Evolutionary conservation across 495 filamentous ascomycete genomes (phyloP).

Genomic region (Extremus antarcticus): DNA sequence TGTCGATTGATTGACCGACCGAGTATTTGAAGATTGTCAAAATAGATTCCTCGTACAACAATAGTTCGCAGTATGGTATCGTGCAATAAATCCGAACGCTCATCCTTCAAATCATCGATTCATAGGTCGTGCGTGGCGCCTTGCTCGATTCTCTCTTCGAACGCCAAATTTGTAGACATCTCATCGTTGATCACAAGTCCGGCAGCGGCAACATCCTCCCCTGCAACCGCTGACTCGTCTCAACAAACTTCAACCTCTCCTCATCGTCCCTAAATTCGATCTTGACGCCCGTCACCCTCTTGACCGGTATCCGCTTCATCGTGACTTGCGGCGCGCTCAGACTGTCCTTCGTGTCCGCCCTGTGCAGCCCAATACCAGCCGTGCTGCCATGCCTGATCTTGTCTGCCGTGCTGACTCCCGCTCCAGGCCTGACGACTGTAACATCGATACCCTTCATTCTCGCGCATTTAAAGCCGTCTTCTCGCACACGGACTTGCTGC

Average conservation of each 20-base stretch:
- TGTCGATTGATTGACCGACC: too few species aligned
- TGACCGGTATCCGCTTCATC: constrained; percentile 8
- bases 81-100: too few species aligned
- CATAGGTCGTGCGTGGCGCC: too few species aligned
- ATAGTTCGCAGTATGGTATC: too few species aligned
- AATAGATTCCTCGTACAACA: too few species aligned
- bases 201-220: constrained; percentile 22
- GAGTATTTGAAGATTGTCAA: too few species aligned
- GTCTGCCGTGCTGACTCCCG: neutral
- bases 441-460: constrained; percentile 30
- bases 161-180: too few species aligned
- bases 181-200: constrained; percentile 23
- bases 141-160: too few species aligned
- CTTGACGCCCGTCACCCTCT: constrained; percentile 21
- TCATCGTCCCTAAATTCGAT: constrained; percentile 28
- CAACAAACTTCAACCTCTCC: constrained; percentile 27
- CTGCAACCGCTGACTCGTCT: constrained; percentile 23
- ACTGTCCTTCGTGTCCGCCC: constrained; percentile 2
- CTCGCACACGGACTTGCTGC: constrained; percentile 25
- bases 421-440: constrained; percentile 19
- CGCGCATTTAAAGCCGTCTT: constrained; percentile 23
- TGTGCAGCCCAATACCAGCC: constrained; percentile 5
- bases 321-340: neutral
- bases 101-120: too few species aligned
- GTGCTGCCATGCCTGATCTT: neutral